A percentile compares a stretch with the other conserved stretches of the same genome.
Evolutionary conservation across 2,329 filamentous ascomycete species (phyloP).

Genomic region (Zymoseptoria tritici): DNA sequence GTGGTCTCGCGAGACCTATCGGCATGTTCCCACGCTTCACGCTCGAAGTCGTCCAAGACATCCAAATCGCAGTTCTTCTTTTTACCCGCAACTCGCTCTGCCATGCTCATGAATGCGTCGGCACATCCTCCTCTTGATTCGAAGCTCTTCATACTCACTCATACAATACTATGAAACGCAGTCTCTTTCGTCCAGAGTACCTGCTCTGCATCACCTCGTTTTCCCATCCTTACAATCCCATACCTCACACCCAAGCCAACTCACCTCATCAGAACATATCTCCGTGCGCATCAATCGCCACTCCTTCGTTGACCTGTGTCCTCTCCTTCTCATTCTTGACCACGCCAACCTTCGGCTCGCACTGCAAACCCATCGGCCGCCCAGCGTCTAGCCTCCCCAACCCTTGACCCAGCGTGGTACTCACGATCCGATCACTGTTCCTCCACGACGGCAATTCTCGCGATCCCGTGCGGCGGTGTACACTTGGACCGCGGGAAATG

Average conservation of each 20-base stretch:
- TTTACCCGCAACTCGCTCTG: background rate
- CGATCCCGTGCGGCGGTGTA: background rate
- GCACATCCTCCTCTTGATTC: background rate
- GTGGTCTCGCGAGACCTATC: background rate
- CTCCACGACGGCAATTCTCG: background rate
- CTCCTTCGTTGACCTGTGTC: background rate
- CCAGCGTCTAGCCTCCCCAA: background rate
- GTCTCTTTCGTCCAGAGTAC: background rate
- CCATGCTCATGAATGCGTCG: background rate
- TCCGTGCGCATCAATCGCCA: background rate
- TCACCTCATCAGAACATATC: background rate
- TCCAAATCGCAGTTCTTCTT: too few species aligned
- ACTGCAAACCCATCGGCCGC: background rate
- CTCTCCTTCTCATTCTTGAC: background rate
- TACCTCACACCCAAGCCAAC: too few species aligned
- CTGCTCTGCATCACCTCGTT: background rate
- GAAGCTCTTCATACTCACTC: background rate
- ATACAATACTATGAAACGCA: background rate
- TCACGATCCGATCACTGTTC: background rate
- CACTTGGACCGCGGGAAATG: background rate
- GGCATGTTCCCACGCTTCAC: background rate
- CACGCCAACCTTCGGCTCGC: background rate
- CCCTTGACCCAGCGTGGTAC: background rate
- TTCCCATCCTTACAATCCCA: background rate
- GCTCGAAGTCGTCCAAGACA: too few species aligned